Evolutionary conservation across 768 basidiomycete species (phyloP).

Genomic region (Termitomyces sp.): DNA sequence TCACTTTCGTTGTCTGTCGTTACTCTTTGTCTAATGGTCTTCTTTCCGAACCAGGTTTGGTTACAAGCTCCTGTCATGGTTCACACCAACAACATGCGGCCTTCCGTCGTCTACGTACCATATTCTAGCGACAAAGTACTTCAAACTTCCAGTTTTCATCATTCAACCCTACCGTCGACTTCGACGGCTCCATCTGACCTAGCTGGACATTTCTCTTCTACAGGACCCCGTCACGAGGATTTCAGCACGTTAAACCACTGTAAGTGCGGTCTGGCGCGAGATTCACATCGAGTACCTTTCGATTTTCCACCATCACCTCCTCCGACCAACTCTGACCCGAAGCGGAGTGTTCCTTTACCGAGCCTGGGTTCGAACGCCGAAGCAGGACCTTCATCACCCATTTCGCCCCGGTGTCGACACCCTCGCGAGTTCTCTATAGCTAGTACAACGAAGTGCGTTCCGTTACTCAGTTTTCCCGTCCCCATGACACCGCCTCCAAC

Average conservation of each 20-base stretch:
- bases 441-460: slow-evolving; percentile 28
- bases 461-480: slow-evolving; percentile 22
- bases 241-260: slow-evolving; percentile 2
- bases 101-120: slow-evolving; percentile 3
- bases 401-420: slow-evolving; percentile 22
- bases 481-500: slow-evolving; percentile 45
- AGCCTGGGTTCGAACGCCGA: slow-evolving; percentile 9
- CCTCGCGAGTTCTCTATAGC: slow-evolving; percentile 30
- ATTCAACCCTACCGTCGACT: slow-evolving; percentile 4
- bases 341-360: slow-evolving; percentile 27
- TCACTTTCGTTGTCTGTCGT: background rate
- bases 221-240: slow-evolving; percentile 7
- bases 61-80: slow-evolving; percentile 11
- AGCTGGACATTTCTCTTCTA: slow-evolving; percentile 14
- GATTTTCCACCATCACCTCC: slow-evolving; percentile 25
- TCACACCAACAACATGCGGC: slow-evolving; percentile 12
- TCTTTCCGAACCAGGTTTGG: slow-evolving; percentile 16
- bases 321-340: slow-evolving; percentile 24
- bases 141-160: background rate
- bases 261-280: background rate
- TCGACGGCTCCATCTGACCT: slow-evolving; percentile 15
- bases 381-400: slow-evolving; percentile 3
- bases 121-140: slow-evolving; percentile 10
- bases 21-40: slow-evolving; percentile 13
- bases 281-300: background rate